Conservation (phyloP, 2,329 filamentous ascomycete genomes). For the Incumbomyces delicatus region DNA sequence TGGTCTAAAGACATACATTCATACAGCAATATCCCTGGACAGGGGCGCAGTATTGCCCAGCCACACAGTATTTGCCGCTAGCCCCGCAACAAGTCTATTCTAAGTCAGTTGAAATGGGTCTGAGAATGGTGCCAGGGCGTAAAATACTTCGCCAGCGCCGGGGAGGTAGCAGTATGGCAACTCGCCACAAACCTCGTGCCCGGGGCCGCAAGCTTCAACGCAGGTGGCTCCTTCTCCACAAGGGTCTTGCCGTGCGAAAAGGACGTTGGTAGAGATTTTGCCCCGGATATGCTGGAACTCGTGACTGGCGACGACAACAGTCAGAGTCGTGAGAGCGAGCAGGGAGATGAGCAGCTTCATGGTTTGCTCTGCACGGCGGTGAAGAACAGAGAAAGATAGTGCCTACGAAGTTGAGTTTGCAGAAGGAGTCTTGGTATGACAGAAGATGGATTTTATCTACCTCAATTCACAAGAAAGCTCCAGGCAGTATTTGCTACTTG, state of each 20-base stretch:
- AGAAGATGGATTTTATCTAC: too few species aligned
- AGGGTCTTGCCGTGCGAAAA: neutral
- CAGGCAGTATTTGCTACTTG: too few species aligned
- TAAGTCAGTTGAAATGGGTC: too few species aligned
- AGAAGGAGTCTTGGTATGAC: too few species aligned
- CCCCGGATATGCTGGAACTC: neutral
- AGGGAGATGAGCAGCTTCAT: neutral
- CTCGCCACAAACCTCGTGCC: neutral
- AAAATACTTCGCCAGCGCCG: too few species aligned
- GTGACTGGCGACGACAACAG: constrained; percentile 1
- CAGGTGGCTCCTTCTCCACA: neutral
- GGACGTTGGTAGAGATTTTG: neutral
- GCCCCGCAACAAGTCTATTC: too few species aligned
- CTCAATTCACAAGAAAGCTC: too few species aligned
- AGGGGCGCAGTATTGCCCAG: too few species aligned
- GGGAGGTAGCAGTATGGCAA: constrained; percentile 1
- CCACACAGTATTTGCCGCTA: too few species aligned
- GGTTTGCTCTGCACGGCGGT: neutral
- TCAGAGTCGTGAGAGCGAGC: neutral
- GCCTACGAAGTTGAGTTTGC: neutral
- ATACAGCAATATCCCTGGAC: too few species aligned
- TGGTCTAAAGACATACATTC: too few species aligned
- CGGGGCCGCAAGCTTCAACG: constrained; percentile 1
- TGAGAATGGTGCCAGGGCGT: too few species aligned
- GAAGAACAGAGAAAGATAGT: neutral